Evolutionary conservation across 2,329 filamentous ascomycete species (phyloP), one percentile per base, ranked within the genome.

Genomic region (Fusarium liriodendri): DNA sequence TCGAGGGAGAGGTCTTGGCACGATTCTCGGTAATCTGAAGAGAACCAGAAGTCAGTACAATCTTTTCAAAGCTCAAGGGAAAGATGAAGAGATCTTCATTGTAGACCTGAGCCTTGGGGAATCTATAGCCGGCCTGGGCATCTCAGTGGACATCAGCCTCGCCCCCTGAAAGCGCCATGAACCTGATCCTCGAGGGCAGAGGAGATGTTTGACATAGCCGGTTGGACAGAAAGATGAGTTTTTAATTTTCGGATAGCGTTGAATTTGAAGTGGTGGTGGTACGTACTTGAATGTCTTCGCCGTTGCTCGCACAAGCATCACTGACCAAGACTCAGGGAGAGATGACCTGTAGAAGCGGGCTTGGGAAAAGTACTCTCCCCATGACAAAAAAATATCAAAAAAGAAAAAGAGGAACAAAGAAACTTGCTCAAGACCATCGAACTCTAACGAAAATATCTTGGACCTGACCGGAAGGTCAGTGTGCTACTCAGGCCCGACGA

Each of bases 141-240:
- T n/a, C 5, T n/a, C 1, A 25, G 9, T 3, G 16, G 4, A 18
- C 9, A 27, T 11, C 8, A 2, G 1, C 14, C 1, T 29, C 25
- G 45, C 25, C 45, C 45, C 16, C 22, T 50, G 45, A 50, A 27
- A 11, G 25, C 16, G 9, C 25, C 2, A 9, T 8, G 45, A 10
- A 13, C 9, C 9, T 18, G 16, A n/a, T n/a, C n/a, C n/a, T n/a
- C n/a, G n/a, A n/a, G n/a, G n/a, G n/a, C n/a, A n/a, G n/a, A n/a
- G n/a, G n/a, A n/a, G n/a, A n/a, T n/a, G n/a, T n/a, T n/a, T n/a
- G n/a, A n/a, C n/a, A n/a, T n/a, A n/a, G n/a, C n/a, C n/a, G n/a
- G n/a, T n/a, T n/a, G n/a, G n/a, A n/a, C n/a, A n/a, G n/a, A n/a
- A n/a, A n/a, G n/a, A n/a, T n/a, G n/a, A n/a, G n/a, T n/a, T n/a